phyloP scores from a whole-genome alignment of 805 yeast genomes.

The Metschnikowia gruessii region DNA sequence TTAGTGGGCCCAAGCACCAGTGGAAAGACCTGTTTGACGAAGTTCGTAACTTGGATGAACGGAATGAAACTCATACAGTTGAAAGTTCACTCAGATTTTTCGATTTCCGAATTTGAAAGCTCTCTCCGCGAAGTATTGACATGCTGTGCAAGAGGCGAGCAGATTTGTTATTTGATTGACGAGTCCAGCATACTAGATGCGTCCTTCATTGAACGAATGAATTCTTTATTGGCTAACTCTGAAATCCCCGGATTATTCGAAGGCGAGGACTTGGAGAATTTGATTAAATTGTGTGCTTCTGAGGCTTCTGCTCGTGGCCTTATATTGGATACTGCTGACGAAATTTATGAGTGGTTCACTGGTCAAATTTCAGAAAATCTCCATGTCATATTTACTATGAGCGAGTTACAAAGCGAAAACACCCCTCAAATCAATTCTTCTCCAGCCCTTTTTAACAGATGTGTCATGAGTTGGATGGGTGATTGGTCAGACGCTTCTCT shows the following conservation, averaged over 20 bases:
- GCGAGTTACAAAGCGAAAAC: slow-evolving; percentile 35
- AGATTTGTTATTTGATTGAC: slow-evolving; percentile 69
- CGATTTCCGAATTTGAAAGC: slow-evolving; percentile 62
- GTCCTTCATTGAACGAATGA: slow-evolving; percentile 85
- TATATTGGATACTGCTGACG: slow-evolving; percentile 63
- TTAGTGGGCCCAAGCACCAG: slow-evolving; percentile 79
- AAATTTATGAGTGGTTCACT: slow-evolving; percentile 72
- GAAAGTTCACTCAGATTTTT: slow-evolving; percentile 51
- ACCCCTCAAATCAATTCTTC: slow-evolving; percentile 61
- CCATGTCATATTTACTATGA: slow-evolving; percentile 79
- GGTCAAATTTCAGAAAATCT: slow-evolving; percentile 63
- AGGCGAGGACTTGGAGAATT: slow-evolving; percentile 58
- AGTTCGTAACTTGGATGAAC: slow-evolving; percentile 90
- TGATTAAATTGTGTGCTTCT: slow-evolving; percentile 55
- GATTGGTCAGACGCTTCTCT: slow-evolving; percentile 62
- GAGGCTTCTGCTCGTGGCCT: slow-evolving; percentile 60
- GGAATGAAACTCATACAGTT: slow-evolving; percentile 65
- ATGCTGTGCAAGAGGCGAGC: slow-evolving; percentile 50
- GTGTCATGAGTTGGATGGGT: slow-evolving; percentile 88
- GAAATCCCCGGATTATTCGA: slow-evolving; percentile 88
- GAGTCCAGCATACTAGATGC: slow-evolving; percentile 76
- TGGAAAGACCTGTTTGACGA: slow-evolving; percentile 73
- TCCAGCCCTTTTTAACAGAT: slow-evolving; percentile 86
- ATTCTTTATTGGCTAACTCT: slow-evolving; percentile 87
- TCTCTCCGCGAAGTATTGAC: slow-evolving; percentile 54